phyloP scores from a whole-genome alignment of 352 stramenopile genomes.

The Pythium brassicae region DNA sequence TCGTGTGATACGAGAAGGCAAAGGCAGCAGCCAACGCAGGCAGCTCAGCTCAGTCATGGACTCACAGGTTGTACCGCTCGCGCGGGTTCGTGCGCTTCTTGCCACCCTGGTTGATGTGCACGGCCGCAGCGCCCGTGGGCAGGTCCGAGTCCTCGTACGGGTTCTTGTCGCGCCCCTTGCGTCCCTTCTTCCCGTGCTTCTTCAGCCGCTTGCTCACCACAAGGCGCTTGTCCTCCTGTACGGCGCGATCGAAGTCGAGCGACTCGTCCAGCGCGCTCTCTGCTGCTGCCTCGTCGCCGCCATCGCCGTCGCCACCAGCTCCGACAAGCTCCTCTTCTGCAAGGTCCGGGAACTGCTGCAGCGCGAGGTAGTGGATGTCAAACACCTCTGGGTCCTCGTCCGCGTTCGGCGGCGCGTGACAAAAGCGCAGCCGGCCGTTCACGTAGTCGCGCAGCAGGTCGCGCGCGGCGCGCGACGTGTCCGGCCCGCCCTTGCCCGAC shows the following conservation, averaged over 20 bases:
- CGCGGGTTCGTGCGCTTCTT: conserved; percentile 72
- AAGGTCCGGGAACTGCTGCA: conserved; percentile 56
- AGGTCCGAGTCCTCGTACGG: conserved; percentile 92
- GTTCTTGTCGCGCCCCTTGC: conserved; percentile 96
- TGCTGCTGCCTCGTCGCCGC: conserved; percentile 12
- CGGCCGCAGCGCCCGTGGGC: conserved; percentile 32
- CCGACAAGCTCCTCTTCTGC: conserved; percentile 12
- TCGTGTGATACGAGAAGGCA: no score
- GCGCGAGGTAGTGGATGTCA: conserved; percentile 66
- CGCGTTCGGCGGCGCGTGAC: conserved; percentile 88
- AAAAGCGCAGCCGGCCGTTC: conserved; percentile 96
- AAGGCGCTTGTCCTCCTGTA: conserved; percentile 55
- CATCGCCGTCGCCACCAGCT: conserved; percentile 13
- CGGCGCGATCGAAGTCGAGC: conserved; percentile 66
- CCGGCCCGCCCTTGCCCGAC: conserved; percentile 91
- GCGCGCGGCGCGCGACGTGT: conserved; percentile 93
- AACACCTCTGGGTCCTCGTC: conserved; percentile 50
- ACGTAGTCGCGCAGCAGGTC: conserved; percentile 98
- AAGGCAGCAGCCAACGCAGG: no score
- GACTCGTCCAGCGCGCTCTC: conserved; percentile 26
- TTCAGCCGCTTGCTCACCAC: conserved; percentile 81
- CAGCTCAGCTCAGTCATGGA: neutral
- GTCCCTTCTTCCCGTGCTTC: conserved; percentile 95
- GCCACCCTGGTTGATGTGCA: conserved; percentile 68
- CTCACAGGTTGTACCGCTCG: conserved; percentile 27